Percentiles rank a stretch among this genome's conserved stretches.
These are phyloP conservation scores for Niveomyces coronatus DNA, from an alignment of 2,329 filamentous ascomycete species.

Conservation along the genomic window DNA sequence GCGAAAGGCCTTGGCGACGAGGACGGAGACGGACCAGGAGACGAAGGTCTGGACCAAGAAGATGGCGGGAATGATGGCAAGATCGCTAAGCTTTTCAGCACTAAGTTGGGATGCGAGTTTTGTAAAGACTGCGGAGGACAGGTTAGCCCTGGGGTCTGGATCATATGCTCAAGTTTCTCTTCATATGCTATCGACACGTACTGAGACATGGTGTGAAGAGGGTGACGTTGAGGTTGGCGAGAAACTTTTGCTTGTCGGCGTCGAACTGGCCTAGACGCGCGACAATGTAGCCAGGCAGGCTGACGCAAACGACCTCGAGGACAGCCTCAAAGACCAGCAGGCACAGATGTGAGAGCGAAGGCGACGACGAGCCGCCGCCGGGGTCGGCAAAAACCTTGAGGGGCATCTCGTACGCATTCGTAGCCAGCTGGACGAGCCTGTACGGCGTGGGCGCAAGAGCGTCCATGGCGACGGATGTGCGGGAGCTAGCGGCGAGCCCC, in stretches of 20 bases:
- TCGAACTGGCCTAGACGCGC: slow-evolving; percentile 88
- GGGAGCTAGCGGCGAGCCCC: neutral
- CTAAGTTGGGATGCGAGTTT: slow-evolving; percentile 93
- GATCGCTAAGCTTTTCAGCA: slow-evolving; percentile 77
- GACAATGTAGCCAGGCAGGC: slow-evolving; percentile 85
- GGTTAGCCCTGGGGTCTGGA: slow-evolving; percentile 1
- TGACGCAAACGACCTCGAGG: slow-evolving; percentile 90
- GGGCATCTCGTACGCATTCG: slow-evolving; percentile 30
- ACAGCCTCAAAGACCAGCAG: slow-evolving; percentile 91
- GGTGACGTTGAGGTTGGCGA: slow-evolving; percentile 92
- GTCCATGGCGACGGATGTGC: slow-evolving; percentile 21
- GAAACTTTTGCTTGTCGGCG: slow-evolving; percentile 89
- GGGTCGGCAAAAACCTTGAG: slow-evolving; percentile 29
- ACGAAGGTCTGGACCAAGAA: slow-evolving; percentile 81
- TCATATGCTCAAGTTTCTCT: neutral
- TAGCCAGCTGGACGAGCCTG: slow-evolving; percentile 29
- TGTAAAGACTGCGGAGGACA: slow-evolving; percentile 62
- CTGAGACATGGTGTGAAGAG: slow-evolving; percentile 95
- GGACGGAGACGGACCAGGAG: slow-evolving; percentile 66
- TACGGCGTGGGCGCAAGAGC: slow-evolving; percentile 35
- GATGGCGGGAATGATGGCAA: slow-evolving; percentile 91
- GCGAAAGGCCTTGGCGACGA: slow-evolving; percentile 63
- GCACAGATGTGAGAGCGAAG: slow-evolving; percentile 57
- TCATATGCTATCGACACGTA: slow-evolving; percentile 33
- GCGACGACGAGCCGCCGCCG: slow-evolving; percentile 45